phyloP scores from a whole-genome alignment of 78 protist species.

The Isochrysis galbana region DNA sequence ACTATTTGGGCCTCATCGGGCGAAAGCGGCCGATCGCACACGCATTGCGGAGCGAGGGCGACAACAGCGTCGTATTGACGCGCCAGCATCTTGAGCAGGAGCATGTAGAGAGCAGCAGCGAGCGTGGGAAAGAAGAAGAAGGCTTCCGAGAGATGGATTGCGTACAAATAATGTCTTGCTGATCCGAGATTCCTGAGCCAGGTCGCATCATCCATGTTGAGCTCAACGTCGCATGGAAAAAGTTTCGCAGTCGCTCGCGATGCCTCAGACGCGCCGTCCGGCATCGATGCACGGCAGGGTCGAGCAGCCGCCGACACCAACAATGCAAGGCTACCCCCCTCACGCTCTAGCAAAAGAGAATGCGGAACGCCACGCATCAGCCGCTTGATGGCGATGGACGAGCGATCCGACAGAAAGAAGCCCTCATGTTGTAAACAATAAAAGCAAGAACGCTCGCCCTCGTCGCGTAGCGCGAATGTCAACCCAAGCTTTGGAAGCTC shows the following conservation, averaged over 20 bases:
- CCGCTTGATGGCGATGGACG: background rate
- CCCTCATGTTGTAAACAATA: background rate
- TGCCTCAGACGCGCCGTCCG: background rate
- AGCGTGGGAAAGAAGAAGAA: background rate
- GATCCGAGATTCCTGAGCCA: background rate
- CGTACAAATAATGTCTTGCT: background rate
- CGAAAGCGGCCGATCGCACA: background rate
- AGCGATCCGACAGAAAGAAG: background rate
- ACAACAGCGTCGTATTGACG: background rate
- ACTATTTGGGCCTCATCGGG: background rate
- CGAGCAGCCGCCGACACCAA: background rate
- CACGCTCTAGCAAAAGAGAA: background rate
- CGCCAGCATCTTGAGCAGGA: background rate
- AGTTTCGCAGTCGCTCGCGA: background rate
- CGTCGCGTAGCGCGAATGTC: background rate
- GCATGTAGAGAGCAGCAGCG: background rate
- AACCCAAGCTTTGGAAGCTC: slow-evolving; percentile 11
- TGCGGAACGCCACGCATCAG: background rate
- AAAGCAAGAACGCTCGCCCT: background rate
- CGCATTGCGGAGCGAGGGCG: background rate
- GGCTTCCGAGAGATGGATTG: background rate
- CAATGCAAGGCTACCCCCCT: background rate
- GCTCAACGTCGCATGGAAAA: background rate
- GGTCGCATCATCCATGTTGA: background rate
- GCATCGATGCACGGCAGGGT: background rate